Percentiles rank a stretch among this genome's conserved stretches.
Evolutionary conservation across 495 filamentous ascomycete genomes (phyloP).

Genomic region (Hamigera avellanea): DNA sequence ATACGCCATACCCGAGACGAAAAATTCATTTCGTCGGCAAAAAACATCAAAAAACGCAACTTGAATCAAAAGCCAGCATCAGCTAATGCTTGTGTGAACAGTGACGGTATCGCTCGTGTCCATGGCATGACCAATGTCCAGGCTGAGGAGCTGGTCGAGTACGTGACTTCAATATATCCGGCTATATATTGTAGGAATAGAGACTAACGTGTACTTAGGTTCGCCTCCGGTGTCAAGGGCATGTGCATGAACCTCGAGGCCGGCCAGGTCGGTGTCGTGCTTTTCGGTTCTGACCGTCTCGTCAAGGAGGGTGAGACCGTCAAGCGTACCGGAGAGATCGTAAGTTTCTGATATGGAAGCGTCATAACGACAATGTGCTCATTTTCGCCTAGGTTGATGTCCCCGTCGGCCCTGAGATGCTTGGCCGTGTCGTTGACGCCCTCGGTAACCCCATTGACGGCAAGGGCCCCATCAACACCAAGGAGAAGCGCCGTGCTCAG

Average conservation of each 20-base stretch:
- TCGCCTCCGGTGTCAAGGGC: constrained; percentile 98
- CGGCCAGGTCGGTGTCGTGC: constrained; percentile 99
- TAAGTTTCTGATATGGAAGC: constrained; percentile 36
- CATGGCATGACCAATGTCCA: constrained; percentile 99
- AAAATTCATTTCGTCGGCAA: constrained; percentile 25
- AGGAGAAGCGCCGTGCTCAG: constrained; percentile 90
- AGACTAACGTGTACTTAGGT: constrained; percentile 51
- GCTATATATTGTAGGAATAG: constrained; percentile 10
- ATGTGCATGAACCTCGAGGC: constrained; percentile 99
- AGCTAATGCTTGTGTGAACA: constrained; percentile 24
- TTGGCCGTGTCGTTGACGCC: constrained; percentile 97
- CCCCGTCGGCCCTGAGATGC: constrained; percentile 81
- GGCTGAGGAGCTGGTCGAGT: constrained; percentile 99
- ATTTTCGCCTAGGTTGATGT: constrained; percentile 71
- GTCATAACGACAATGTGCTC: constrained; percentile 5
- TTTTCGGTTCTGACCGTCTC: constrained; percentile 99
- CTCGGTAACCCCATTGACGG: constrained; percentile 98
- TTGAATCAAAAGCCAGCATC: constrained; percentile 2
- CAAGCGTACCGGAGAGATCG: constrained; percentile 99
- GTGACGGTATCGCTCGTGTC: constrained; percentile 99
- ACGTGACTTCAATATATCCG: constrained; percentile 39
- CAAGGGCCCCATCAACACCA: constrained; percentile 91
- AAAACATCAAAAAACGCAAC: constrained; percentile 9
- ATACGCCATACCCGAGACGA: constrained; percentile 7
- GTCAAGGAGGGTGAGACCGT: constrained; percentile 99